Base-by-base conservation (phyloP, 352 stramenopile species). In the Phytophthora megakarya region DNA sequence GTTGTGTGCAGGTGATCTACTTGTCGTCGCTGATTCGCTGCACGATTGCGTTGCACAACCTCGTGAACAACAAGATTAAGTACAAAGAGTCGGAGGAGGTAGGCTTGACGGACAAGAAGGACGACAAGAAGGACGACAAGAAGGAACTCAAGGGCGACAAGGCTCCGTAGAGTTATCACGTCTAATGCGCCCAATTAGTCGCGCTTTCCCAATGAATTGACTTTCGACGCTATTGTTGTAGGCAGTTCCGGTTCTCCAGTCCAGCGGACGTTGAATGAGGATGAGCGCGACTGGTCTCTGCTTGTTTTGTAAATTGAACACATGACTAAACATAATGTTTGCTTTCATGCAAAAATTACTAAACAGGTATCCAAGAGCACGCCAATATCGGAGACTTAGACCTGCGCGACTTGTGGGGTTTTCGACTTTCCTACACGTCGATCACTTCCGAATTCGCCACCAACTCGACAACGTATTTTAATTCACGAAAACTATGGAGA, bases 31-130 rank as follows among this genome's bases (percentile, higher is more conserved):
- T 99, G 43, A 99, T 99, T 67, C 89, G 97, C 64, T 98, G 92
- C 78, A 98, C 99, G 32, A 98, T 99, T 65, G 97, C 97, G 21
- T 75, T 99, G 59, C 97, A 99, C 88, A 97, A 99, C 78, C 88
- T 99, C 43, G 96, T 99, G 65, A 97, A 98, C 78, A 99, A 99
- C 89, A 99, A 99, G 85, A 98, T 99, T 80, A 95, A 97, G 73
- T 99, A 99, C 87, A 88, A 88, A 62, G 86, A 96, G 73, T 78
- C 82, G 39, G 88, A 95, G 61, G 87, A 95, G 46, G 70, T 91
- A 58, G 70, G 73, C 30, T 87, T 83, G 48, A 68, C 67, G 51
- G 82, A 90, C 32, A 93, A 90, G 65, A 88, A 91, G 57, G 80
- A 89, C 12, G 70, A 84, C 35, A 80, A 86, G 53, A 85, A 84